Percentiles rank a stretch among this genome's conserved stretches.
Evolutionary conservation across 805 yeast species (phyloP).

Genomic region (Teunomyces barrocoloradensis): DNA sequence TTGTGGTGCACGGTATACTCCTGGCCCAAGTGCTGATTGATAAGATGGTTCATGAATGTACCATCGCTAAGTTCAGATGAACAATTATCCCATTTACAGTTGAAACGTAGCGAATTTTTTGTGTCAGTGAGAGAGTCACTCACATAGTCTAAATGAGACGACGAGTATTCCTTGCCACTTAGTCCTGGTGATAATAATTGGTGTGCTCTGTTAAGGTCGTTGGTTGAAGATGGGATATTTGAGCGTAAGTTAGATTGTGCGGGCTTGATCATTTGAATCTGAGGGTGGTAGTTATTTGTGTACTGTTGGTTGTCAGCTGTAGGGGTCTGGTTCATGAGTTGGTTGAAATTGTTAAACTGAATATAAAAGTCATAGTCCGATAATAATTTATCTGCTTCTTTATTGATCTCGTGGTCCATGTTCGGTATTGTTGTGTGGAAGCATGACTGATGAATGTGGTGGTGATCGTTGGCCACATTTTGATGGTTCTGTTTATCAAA

Average conservation of each 20-base stretch:
- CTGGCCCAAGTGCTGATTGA: conserved; percentile 51
- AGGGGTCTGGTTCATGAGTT: conserved; percentile 6
- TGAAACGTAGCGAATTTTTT: conserved; percentile 7
- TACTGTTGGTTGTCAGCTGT: not conserved
- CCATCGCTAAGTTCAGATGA: conserved; percentile 34
- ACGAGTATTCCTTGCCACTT: not conserved
- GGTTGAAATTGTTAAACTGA: conserved; percentile 32
- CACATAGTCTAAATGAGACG: not conserved
- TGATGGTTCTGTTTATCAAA: not conserved
- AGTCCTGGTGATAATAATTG: not conserved
- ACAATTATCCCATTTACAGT: conserved; percentile 74
- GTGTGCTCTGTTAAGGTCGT: not conserved
- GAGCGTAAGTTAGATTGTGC: conserved; percentile 1
- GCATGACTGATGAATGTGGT: conserved; percentile 40
- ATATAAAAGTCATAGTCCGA: conserved; percentile 38
- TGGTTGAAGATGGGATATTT: not conserved
- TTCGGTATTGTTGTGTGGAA: conserved; percentile 44
- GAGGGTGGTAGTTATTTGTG: not conserved
- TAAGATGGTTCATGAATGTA: conserved; percentile 31
- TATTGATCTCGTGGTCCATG: conserved; percentile 3
- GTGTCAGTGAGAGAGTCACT: not conserved
- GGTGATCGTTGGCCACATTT: conserved; percentile 1
- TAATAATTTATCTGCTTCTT: conserved; percentile 13
- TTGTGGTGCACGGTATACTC: conserved; percentile 31
- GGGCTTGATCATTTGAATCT: not conserved